Evolutionary conservation across 805 yeast species (phyloP).

Genomic region (Pichia insulana): DNA sequence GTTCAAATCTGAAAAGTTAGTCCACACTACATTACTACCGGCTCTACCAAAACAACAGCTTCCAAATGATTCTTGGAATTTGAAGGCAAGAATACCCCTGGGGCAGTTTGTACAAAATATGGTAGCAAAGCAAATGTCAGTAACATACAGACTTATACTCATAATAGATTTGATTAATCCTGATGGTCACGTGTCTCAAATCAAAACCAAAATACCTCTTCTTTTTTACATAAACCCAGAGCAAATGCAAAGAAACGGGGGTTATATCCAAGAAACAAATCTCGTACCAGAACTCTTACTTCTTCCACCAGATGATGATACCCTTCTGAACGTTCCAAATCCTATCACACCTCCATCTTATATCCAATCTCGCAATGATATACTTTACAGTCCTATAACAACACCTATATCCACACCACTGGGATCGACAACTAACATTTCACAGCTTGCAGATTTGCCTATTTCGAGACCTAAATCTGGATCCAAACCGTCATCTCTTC

Average conservation of each 20-base stretch:
- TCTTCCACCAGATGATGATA: not conserved
- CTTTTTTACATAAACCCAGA: conserved; percentile 34
- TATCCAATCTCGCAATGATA: not conserved
- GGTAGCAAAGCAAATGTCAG: conserved; percentile 31
- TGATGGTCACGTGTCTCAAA: conserved; percentile 43
- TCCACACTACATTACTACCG: conserved; percentile 33
- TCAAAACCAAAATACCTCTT: conserved; percentile 44
- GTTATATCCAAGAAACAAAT: not conserved
- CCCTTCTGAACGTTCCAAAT: not conserved
- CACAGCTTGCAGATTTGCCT: not conserved
- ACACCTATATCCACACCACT: not conserved
- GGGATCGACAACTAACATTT: not conserved
- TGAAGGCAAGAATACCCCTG: conserved; percentile 33
- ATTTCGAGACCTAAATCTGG: not conserved
- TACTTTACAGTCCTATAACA: not conserved
- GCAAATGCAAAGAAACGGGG: conserved; percentile 2
- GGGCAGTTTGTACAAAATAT: conserved; percentile 37
- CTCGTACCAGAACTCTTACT: not conserved
- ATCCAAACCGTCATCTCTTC: not conserved
- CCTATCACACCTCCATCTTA: not conserved
- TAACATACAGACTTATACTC: conserved; percentile 38
- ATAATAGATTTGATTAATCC: conserved; percentile 37
- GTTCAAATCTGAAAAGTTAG: conserved; percentile 22
- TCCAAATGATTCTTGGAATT: conserved; percentile 37
- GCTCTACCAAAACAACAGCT: conserved; percentile 22